These are phyloP conservation scores for Solioccasus polychromus DNA, from an alignment of 768 basidiomycete species.

Conservation along the genomic window DNA sequence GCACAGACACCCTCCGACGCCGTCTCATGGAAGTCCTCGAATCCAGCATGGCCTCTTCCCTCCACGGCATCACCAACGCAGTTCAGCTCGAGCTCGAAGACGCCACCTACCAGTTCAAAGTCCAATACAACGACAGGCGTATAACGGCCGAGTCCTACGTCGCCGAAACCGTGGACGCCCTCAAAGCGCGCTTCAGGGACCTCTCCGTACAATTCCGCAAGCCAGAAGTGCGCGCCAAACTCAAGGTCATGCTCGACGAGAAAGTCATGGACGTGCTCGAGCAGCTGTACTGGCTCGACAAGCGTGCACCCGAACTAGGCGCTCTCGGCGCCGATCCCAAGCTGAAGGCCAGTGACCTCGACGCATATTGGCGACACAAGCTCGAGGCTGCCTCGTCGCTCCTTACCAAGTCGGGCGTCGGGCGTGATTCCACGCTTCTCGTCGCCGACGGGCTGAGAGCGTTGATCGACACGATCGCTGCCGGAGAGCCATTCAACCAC, in stretches of 20 bases:
- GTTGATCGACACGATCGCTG: conserved; percentile 86
- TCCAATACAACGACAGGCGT: conserved; percentile 93
- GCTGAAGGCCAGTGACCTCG: conserved; percentile 70
- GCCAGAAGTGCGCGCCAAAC: conserved; percentile 81
- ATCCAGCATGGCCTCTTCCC: conserved; percentile 93
- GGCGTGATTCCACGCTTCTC: conserved; percentile 88
- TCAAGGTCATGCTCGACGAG: conserved; percentile 92
- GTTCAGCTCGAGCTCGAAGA: conserved; percentile 98
- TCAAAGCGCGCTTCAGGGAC: conserved; percentile 88
- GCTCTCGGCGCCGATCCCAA: conserved; percentile 66
- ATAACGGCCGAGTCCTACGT: conserved; percentile 97
- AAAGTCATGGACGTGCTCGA: conserved; percentile 97
- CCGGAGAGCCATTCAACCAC: conserved; percentile 86
- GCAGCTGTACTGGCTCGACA: conserved; percentile 95
- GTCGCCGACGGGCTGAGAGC: conserved; percentile 91
- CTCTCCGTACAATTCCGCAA: conserved; percentile 84
- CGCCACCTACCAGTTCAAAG: conserved; percentile 98
- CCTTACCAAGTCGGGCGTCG: conserved; percentile 94
- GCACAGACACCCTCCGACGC: conserved; percentile 84
- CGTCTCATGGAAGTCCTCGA: conserved; percentile 97
- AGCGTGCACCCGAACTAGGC: conserved; percentile 73
- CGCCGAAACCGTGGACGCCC: conserved; percentile 91
- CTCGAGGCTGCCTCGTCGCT: conserved; percentile 91
- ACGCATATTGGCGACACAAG: conserved; percentile 94
- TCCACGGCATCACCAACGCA: conserved; percentile 95